phyloP scores from a whole-genome alignment of 164 flowering plant genomes.

The Chimonanthus praecox region DNA sequence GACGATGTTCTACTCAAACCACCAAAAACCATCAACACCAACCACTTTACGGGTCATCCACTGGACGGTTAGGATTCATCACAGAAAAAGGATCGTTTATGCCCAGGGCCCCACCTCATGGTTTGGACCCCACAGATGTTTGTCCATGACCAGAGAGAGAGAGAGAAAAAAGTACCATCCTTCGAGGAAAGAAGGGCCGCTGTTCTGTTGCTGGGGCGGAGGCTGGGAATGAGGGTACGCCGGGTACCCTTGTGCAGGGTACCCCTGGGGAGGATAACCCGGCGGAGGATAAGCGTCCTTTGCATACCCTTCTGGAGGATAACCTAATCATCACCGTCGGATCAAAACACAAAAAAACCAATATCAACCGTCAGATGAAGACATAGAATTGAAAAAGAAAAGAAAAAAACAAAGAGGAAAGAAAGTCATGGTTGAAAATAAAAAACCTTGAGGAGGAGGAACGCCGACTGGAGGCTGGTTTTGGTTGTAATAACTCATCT shows the following conservation, averaged over 20 bases:
- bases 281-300: slow-evolving; percentile 70
- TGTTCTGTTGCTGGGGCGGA: slow-evolving; percentile 5
- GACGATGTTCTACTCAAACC: too few species aligned
- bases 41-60: too few species aligned
- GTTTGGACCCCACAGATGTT: neutral
- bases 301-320: slow-evolving; percentile 64
- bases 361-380: neutral
- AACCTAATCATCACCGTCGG: slow-evolving; percentile 31
- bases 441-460: slow-evolving; percentile 84
- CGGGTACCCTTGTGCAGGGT: slow-evolving; percentile 2
- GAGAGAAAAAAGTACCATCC: slow-evolving; percentile 1
- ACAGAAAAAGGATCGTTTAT: too few species aligned
- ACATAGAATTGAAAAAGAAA: neutral
- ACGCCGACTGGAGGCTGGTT: slow-evolving; percentile 84
- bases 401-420: neutral
- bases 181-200: slow-evolving; percentile 6
- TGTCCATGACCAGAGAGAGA: neutral
- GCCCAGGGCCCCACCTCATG: neutral
- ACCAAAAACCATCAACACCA: too few species aligned
- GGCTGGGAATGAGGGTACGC: slow-evolving; percentile 3
- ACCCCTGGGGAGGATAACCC: slow-evolving; percentile 5
- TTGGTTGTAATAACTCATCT: slow-evolving; percentile 80
- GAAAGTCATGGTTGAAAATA: neutral
- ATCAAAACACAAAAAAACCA: neutral
- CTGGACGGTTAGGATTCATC: too few species aligned